Base-by-base conservation (phyloP, 2,329 filamentous ascomycete genomes). In the Aspergillus quadricinctus region DNA sequence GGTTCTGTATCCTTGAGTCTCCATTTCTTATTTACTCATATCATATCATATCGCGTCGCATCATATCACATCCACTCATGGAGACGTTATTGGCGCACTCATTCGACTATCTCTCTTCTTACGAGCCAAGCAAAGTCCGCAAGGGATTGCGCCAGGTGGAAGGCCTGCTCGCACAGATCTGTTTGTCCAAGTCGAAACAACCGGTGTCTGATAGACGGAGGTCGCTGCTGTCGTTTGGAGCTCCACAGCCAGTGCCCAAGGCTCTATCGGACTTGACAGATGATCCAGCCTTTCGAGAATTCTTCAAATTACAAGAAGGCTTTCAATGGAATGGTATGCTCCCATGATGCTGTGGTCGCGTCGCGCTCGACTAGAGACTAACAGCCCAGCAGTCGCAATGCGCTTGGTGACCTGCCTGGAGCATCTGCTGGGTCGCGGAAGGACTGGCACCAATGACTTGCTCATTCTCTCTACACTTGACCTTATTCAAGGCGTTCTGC, bases 101-200 rank as follows among this genome's bases (percentile, higher is more conserved):
- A 59, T 97, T 97, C 76, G 92, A 97, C 79, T 96, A 96, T 76
- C 88, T 97, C 63, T 95, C 92, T 59, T 97, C 92, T 50, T 92
- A 92, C 73, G 92, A 97, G 67, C 87, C 87, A 56, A 81, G 83
- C 72, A 96, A 96, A 78, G 89, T 97, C 70, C 88, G 91, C 66
- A 97, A 97, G 78, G 94, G 93, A 52, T 78, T 97, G 64, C 88
- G 91, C 64, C 93, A 97, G 77, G 91, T 97, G 61, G 93, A 97
- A 77, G 92, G 92, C 31, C 83, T 97, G 48, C 83, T 97, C 51
- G 93, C 93, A 23, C 92, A 96, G 75, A 95, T 97, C 77, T 97
- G 93, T 76, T 85, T 97, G 43, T 88, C 88, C 21, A 73, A 73
- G 59, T 69, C 75, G 43, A 73, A 73, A 60, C 67, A 70, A 28